A percentile compares a stretch with the other conserved stretches of the same genome.
These are phyloP conservation scores for Skeletonema marinoi DNA, from an alignment of 108 stramenopile genomes.

Conservation along the genomic window DNA sequence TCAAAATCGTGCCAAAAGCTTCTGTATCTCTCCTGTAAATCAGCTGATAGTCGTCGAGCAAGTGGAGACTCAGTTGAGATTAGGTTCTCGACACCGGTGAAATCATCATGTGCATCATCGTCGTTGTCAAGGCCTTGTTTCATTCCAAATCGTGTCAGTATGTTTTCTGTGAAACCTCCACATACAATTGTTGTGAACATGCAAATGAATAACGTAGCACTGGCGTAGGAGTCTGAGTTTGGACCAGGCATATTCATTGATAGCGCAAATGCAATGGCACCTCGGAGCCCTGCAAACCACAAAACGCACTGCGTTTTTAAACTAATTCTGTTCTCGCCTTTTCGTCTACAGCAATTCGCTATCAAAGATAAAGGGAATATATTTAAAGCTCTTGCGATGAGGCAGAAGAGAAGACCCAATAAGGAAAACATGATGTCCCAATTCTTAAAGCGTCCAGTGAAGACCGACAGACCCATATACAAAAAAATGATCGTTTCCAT, in stretches of 20 bases:
- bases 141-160: slow-evolving; percentile 87
- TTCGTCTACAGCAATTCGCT: slow-evolving; percentile 80
- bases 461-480: slow-evolving; percentile 98
- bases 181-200: slow-evolving; percentile 96
- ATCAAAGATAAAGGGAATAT: slow-evolving; percentile 91
- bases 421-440: slow-evolving; percentile 81
- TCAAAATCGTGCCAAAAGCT: slow-evolving; percentile 66
- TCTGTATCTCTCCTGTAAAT: slow-evolving; percentile 30
- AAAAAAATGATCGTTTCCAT: slow-evolving; percentile 95
- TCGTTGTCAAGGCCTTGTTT: slow-evolving; percentile 29
- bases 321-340: slow-evolving; percentile 58
- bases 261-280: slow-evolving; percentile 96
- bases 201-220: slow-evolving; percentile 93
- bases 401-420: slow-evolving; percentile 83
- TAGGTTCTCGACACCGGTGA: slow-evolving; percentile 23
- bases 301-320: slow-evolving; percentile 88
- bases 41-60: slow-evolving; percentile 20
- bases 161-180: slow-evolving; percentile 92
- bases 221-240: slow-evolving; percentile 83
- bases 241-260: slow-evolving; percentile 93
- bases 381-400: slow-evolving; percentile 84
- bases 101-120: slow-evolving; percentile 9
- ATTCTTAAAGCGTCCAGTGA: slow-evolving; percentile 82
- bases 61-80: slow-evolving; percentile 20
- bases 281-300: slow-evolving; percentile 96